Percentiles rank a stretch among this genome's conserved stretches.
phyloP scores from a whole-genome alignment of 2,329 filamentous ascomycete species.

The Alternaria longipes region DNA sequence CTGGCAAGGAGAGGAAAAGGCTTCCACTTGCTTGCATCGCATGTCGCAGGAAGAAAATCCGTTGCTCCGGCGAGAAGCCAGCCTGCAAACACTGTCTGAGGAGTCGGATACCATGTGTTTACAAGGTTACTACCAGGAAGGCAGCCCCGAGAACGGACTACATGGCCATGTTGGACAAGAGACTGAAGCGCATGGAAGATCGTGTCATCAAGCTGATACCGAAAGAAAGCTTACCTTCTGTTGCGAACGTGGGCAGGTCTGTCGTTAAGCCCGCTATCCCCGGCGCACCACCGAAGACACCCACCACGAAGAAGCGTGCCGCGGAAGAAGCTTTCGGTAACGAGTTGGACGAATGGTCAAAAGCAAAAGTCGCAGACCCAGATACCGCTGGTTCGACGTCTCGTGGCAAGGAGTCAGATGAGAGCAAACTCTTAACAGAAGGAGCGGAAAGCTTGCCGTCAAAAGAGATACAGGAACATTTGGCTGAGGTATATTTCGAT shows the following conservation, averaged over 20 bases:
- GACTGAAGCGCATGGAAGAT: constrained; percentile 96
- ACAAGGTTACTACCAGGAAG: constrained; percentile 95
- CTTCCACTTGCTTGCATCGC: constrained; percentile 94
- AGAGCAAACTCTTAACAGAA: constrained; percentile 80
- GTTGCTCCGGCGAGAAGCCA: constrained; percentile 96
- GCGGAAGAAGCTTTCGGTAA: constrained; percentile 88
- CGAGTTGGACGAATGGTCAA: constrained; percentile 84
- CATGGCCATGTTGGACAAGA: constrained; percentile 98
- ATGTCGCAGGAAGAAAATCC: constrained; percentile 95
- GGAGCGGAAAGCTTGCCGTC: constrained; percentile 83
- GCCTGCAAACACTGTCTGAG: constrained; percentile 95
- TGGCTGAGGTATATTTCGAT: constrained; percentile 95
- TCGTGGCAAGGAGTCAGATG: constrained; percentile 67
- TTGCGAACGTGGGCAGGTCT: constrained; percentile 76
- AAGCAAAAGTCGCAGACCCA: constrained; percentile 62
- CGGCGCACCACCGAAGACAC: constrained; percentile 65
- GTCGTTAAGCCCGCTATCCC: constrained; percentile 81
- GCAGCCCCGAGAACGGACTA: constrained; percentile 95
- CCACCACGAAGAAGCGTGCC: constrained; percentile 75
- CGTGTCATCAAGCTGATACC: constrained; percentile 95
- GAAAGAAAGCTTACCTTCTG: constrained; percentile 78
- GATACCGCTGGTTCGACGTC: constrained; percentile 61
- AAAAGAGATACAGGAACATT: constrained; percentile 88
- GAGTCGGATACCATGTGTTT: constrained; percentile 93
- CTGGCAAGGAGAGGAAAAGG: constrained; percentile 93